A percentile compares a stretch with the other conserved stretches of the same genome.
These are phyloP conservation scores for Diutina sp. DNA, from an alignment of 1,139 yeast genomes.

Conservation along the genomic window DNA sequence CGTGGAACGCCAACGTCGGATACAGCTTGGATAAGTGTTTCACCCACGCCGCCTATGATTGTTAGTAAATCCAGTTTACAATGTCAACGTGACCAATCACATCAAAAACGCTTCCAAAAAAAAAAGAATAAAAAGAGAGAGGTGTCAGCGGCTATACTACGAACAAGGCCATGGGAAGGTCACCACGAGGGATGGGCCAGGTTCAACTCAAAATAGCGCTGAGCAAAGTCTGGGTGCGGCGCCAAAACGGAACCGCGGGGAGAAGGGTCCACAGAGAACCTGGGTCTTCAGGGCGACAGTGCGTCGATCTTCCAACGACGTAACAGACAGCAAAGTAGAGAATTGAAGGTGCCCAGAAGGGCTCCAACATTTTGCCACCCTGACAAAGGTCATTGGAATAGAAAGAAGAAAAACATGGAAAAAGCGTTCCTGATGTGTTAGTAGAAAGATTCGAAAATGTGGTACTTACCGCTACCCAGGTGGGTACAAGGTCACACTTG, in stretches of 20 bases:
- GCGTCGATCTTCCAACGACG: slow-evolving; percentile 83
- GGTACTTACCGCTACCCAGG: slow-evolving; percentile 97
- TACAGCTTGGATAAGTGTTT: slow-evolving; percentile 82
- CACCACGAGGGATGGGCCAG: slow-evolving; percentile 14
- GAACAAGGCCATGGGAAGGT: slow-evolving; percentile 28
- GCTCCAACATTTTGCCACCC: slow-evolving; percentile 37
- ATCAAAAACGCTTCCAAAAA: not conserved
- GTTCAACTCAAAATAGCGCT: slow-evolving; percentile 59
- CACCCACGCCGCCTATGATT: slow-evolving; percentile 93
- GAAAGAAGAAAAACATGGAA: slow-evolving; percentile 5
- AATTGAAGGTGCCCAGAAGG: slow-evolving; percentile 1
- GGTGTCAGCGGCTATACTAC: slow-evolving; percentile 68
- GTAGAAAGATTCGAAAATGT: slow-evolving; percentile 6
- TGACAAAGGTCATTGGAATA: slow-evolving; percentile 53
- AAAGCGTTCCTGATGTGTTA: not conserved
- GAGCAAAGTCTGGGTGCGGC: slow-evolving; percentile 15
- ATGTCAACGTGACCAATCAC: not conserved
- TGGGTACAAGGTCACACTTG: slow-evolving; percentile 97
- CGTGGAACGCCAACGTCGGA: slow-evolving; percentile 96
- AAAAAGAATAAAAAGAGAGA: slow-evolving; percentile 4
- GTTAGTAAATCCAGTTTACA: slow-evolving; percentile 28
- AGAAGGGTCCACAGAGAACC: slow-evolving; percentile 20
- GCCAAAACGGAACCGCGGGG: slow-evolving; percentile 11
- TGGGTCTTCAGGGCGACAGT: slow-evolving; percentile 36
- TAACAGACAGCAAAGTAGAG: slow-evolving; percentile 67